A percentile compares a stretch with the other conserved stretches of the same genome.
Conservation (phyloP, 352 stramenopile genomes). For the Phytophthora capsici region DNA sequence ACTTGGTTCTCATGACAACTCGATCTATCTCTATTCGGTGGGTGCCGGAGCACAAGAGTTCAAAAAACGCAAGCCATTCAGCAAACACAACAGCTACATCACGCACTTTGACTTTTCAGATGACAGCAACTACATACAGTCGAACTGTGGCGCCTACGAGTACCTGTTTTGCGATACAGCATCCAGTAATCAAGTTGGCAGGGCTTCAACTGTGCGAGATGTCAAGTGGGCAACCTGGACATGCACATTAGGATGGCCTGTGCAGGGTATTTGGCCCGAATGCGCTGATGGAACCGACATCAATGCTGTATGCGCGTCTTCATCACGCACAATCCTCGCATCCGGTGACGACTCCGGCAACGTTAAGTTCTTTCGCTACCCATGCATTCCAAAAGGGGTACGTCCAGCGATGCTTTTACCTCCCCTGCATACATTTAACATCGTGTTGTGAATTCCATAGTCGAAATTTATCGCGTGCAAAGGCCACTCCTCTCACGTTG, state of each 20-base stretch:
- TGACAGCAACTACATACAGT: conserved; percentile 73
- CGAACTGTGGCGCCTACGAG: conserved; percentile 90
- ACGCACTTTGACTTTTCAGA: conserved; percentile 87
- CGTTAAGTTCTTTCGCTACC: conserved; percentile 91
- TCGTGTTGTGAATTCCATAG: conserved; percentile 28
- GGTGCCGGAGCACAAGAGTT: conserved; percentile 29
- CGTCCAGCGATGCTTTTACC: conserved; percentile 8
- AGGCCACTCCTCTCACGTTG: conserved; percentile 86
- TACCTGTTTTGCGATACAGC: conserved; percentile 89
- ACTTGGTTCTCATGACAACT: conserved; percentile 79
- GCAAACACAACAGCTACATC: conserved; percentile 83
- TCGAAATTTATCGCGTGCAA: conserved; percentile 56
- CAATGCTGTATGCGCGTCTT: conserved; percentile 76
- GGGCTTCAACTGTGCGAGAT: conserved; percentile 77
- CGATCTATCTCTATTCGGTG: conserved; percentile 70
- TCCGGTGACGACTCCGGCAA: conserved; percentile 82
- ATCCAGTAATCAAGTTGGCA: conserved; percentile 84
- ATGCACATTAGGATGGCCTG: conserved; percentile 89
- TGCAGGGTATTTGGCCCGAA: conserved; percentile 91
- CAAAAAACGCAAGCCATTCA: conserved; percentile 77
- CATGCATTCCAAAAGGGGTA: conserved; percentile 74
- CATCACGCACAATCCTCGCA: conserved; percentile 72
- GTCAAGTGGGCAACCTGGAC: conserved; percentile 91
- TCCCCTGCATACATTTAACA: background rate
- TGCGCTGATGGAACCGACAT: conserved; percentile 86